Evolutionary conservation across 768 basidiomycete genomes (phyloP), one percentile per base, ranked within the genome.

Genomic region (Tylopilus plumbeoviolaceoides): DNA sequence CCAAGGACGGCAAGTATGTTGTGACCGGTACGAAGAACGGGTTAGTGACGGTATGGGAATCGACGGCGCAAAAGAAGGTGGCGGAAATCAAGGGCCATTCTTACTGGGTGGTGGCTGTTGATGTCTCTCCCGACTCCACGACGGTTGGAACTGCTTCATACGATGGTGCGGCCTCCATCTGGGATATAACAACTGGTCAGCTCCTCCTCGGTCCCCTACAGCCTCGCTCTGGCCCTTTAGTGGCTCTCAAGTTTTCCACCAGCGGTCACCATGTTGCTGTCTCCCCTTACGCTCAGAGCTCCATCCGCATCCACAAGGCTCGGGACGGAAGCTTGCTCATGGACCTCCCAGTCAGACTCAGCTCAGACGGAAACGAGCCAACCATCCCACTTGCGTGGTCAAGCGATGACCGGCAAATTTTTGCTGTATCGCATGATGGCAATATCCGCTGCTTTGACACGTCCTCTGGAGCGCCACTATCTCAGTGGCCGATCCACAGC

Each of bases 331-430:
- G 21, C 4, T 20, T 51, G 30, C 44, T 57, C 4, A 23, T 61
- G 28, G 25, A 57, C 30, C 43, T 61, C 25, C 52, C 49, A 28
- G 46, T 52, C 28, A 50, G 23, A 25, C 43, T 61, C 47, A 60
- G 52, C 27, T 53, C 58, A 8, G 36, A 18, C 30, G 54, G 58
- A n/a, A 59, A 53, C 7, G 51, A 59, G 38, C 56, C 53, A 17
- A 58, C 56, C 5, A 17, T 42, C 14, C 55, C 60, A 7, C 51
- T 61, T 7, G 60, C 53, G 38, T 61, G 60, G 60, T 60, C 59
- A 20, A 44, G 36, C 12, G 59, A 60, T 23, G 59, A 50, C 23
- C 48, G 30, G 14, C 44, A 36, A 14, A 38, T 61, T 10, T 61
- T 61, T 31, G 46, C 27, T 10, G 40, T 40, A 35, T 61, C 59